These are phyloP conservation scores for Cutaneotrichosporon sp. DNA, from an alignment of 1,284 basidiomycete genomes.

Conservation along the genomic window DNA sequence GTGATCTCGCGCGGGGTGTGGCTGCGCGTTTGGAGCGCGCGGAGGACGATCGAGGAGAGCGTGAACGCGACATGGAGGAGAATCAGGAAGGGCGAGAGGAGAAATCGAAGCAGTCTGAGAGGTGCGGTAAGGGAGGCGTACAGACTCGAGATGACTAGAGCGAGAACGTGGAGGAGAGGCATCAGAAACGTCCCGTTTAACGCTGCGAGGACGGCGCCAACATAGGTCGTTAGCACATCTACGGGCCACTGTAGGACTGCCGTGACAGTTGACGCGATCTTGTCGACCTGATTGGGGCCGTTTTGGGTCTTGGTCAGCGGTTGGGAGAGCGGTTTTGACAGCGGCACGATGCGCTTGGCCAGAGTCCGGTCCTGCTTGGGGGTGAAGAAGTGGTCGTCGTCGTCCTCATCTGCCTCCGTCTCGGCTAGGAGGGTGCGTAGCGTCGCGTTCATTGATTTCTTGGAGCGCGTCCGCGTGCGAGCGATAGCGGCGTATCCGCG, in stretches of 20 bases:
- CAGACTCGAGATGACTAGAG: background rate
- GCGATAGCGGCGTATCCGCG: slow-evolving; percentile 23
- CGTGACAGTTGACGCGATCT: no score
- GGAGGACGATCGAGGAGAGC: slow-evolving; percentile 30
- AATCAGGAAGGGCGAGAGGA: slow-evolving; percentile 27
- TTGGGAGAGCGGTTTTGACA: no score
- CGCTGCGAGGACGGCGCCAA: background rate
- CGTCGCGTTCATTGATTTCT: slow-evolving; percentile 1
- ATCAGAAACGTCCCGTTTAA: background rate
- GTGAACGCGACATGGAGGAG: slow-evolving; percentile 35
- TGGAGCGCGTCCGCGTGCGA: slow-evolving; percentile 2
- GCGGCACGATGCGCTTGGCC: background rate
- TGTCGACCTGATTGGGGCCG: no score
- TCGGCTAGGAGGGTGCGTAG: background rate
- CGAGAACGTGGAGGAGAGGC: background rate
- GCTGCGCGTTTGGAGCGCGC: slow-evolving; percentile 25
- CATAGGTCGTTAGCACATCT: no score
- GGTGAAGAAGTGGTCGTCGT: background rate
- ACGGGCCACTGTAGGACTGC: background rate
- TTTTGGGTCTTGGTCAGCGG: no score
- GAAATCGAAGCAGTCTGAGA: background rate
- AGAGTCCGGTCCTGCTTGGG: background rate
- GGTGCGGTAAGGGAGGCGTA: background rate
- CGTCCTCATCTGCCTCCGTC: background rate
- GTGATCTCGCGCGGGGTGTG: slow-evolving; percentile 6